Conservation (phyloP, 202 grass and related monocot species). For the Zizania palustris region DNA sequence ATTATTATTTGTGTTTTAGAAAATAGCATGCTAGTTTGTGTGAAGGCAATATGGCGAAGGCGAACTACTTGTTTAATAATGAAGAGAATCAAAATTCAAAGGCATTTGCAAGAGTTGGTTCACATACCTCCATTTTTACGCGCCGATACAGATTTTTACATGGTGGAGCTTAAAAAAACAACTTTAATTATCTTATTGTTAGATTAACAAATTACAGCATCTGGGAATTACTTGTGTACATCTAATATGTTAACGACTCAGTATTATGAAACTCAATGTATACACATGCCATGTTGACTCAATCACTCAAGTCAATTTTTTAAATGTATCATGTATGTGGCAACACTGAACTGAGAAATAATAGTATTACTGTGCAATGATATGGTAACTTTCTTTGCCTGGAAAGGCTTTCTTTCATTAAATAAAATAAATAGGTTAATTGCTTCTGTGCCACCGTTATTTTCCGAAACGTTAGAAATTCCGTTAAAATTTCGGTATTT, state of each 20-base stretch:
- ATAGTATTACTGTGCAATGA: conserved; percentile 10
- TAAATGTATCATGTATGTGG: conserved; percentile 10
- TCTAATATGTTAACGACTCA: background rate
- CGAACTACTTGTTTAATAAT: conserved; percentile 17
- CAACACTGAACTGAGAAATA: background rate
- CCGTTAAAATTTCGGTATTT: too few relatives aligned
- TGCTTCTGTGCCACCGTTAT: too few relatives aligned
- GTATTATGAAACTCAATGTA: conserved; percentile 4
- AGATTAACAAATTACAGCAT: background rate
- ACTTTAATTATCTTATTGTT: background rate
- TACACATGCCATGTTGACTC: conserved; percentile 6
- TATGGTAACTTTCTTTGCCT: conserved; percentile 17
- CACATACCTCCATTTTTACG: conserved; percentile 5
- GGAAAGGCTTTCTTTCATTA: conserved; percentile 13
- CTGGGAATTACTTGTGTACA: background rate
- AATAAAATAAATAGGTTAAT: too few relatives aligned
- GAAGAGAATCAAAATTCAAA: background rate
- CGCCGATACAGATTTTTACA: background rate
- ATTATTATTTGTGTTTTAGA: background rate
- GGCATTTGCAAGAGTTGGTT: background rate
- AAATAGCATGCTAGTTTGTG: conserved; percentile 17
- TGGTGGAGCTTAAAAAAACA: background rate
- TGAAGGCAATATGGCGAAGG: conserved; percentile 11
- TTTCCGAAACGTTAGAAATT: too few relatives aligned
- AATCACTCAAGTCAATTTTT: conserved; percentile 3